Evolutionary conservation across 352 stramenopile genomes (phyloP).

Genomic region (Thalassiosira hispida): DNA sequence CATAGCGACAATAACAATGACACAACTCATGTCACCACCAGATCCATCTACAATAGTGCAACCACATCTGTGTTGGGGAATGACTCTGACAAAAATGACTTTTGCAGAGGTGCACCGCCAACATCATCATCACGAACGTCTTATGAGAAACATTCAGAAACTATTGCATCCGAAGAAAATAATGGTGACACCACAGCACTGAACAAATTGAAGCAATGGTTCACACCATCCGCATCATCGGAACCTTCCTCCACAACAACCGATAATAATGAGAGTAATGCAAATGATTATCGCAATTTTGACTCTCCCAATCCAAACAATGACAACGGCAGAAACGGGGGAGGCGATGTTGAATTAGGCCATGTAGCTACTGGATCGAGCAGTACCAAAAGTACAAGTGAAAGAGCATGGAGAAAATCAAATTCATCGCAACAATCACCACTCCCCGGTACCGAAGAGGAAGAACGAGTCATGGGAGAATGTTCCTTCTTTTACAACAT

Average conservation of each 20-base stretch:
- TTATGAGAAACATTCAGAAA: neutral
- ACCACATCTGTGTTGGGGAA: neutral
- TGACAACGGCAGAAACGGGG: neutral
- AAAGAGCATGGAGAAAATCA: neutral
- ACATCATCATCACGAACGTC: neutral
- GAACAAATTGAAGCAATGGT: conserved; percentile 2
- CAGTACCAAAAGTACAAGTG: neutral
- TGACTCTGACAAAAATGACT: conserved; percentile 4
- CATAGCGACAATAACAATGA: neutral
- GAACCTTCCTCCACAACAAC: neutral
- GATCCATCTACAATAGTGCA: neutral
- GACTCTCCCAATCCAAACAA: neutral
- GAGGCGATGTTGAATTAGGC: neutral
- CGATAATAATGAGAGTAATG: neutral
- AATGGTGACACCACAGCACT: neutral
- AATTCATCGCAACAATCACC: neutral
- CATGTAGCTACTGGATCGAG: neutral
- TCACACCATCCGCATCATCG: neutral
- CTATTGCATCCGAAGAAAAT: neutral
- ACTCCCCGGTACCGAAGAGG: conserved; percentile 8
- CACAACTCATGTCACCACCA: neutral
- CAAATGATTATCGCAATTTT: conserved; percentile 2
- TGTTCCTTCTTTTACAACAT: conserved; percentile 47
- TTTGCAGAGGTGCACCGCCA: conserved; percentile 1
- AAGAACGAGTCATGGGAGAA: conserved; percentile 38